Evolutionary conservation across 1,139 yeast species (phyloP).

Genomic region (Candida sp.): DNA sequence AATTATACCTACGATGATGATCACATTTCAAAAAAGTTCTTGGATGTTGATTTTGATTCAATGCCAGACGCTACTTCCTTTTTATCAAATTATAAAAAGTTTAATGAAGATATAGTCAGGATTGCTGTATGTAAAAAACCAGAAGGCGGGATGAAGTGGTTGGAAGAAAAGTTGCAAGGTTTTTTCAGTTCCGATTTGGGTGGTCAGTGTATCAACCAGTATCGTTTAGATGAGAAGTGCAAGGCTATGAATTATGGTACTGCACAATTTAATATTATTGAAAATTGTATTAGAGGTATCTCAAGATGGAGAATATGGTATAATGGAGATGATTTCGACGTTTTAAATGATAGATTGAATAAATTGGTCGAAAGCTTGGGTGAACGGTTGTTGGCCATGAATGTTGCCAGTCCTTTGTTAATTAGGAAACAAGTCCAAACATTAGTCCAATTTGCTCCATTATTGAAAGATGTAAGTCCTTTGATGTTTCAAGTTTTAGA

Average conservation of each 20-base stretch:
- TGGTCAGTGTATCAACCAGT: conserved; percentile 53
- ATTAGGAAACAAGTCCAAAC: conserved; percentile 88
- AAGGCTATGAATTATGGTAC: conserved; percentile 74
- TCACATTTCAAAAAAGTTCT: conserved; percentile 57
- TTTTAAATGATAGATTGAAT: conserved; percentile 53
- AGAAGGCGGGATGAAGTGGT: conserved; percentile 77
- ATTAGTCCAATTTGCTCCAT: conserved; percentile 94
- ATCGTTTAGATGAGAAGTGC: conserved; percentile 57
- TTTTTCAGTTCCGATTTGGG: conserved; percentile 81
- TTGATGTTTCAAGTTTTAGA: conserved; percentile 83
- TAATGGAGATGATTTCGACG: conserved; percentile 57
- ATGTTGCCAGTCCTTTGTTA: conserved; percentile 74
- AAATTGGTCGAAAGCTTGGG: conserved; percentile 73
- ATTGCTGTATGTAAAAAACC: conserved; percentile 86
- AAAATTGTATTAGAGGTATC: conserved; percentile 87
- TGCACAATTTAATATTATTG: conserved; percentile 83
- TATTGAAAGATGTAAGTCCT: conserved; percentile 69
- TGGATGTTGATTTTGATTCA: conserved; percentile 86
- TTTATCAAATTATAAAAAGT: conserved; percentile 74
- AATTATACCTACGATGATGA: conserved; percentile 70
- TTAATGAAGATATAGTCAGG: conserved; percentile 88
- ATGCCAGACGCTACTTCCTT: conserved; percentile 78
- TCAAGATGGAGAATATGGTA: conserved; percentile 98
- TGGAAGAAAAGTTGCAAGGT: conserved; percentile 65
- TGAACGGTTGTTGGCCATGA: conserved; percentile 70